These are phyloP conservation scores for Allium cepa DNA, from an alignment of 106 monocot genomes.

Conservation along the genomic window DNA sequence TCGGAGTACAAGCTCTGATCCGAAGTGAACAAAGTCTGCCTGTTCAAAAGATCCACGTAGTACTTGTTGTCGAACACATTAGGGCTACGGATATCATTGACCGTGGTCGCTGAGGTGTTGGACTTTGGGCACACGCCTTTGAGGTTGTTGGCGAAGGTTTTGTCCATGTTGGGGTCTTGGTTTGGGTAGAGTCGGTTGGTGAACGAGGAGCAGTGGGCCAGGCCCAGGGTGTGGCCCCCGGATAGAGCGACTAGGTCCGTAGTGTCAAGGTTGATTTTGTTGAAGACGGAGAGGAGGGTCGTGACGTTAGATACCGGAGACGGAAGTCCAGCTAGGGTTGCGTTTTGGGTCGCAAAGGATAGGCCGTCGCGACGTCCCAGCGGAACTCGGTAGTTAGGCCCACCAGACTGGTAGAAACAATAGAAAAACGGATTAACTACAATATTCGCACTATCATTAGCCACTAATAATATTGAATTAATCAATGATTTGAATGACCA, in stretches of 20 bases:
- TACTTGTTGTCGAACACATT: constrained; percentile 37
- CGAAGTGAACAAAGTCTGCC: constrained; percentile 42
- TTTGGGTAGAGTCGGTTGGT: constrained; percentile 22
- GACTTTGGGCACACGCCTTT: constrained; percentile 7
- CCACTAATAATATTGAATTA: background rate
- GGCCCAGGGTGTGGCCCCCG: constrained; percentile 57
- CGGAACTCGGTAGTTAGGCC: constrained; percentile 29
- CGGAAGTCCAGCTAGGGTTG: constrained; percentile 23
- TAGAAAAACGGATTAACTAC: background rate
- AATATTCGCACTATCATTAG: background rate
- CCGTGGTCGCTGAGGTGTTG: constrained; percentile 14
- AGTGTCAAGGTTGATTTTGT: constrained; percentile 25
- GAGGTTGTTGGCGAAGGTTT: constrained; percentile 18
- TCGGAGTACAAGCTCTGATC: constrained; percentile 39
- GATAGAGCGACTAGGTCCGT: constrained; percentile 52
- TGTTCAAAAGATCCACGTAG: constrained; percentile 34
- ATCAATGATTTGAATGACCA: constrained; percentile 11
- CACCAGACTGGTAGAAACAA: constrained; percentile 19
- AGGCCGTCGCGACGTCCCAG: constrained; percentile 44
- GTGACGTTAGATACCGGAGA: constrained; percentile 23
- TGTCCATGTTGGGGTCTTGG: constrained; percentile 20
- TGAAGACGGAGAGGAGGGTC: constrained; percentile 19
- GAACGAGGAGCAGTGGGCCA: constrained; percentile 51
- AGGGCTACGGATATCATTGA: constrained; percentile 19
- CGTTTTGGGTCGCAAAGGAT: constrained; percentile 25